Conservation (phyloP, 2,329 filamentous ascomycete species). For the Colletotrichum higginsianum region DNA sequence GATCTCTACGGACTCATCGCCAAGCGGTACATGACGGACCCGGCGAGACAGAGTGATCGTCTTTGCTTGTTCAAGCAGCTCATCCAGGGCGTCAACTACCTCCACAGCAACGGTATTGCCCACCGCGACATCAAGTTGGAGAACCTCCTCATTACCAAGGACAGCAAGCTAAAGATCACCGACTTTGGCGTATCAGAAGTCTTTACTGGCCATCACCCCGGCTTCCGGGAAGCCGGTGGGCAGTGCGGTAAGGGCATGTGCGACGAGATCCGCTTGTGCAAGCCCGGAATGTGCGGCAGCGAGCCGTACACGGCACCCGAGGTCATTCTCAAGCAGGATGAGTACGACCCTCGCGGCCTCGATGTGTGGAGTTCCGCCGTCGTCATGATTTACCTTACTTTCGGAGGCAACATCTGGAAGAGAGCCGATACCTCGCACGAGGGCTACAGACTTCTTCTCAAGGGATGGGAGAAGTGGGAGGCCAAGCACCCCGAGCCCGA, state of each 20-base stretch:
- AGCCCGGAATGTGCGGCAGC: slow-evolving; percentile 87
- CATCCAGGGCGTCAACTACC: slow-evolving; percentile 84
- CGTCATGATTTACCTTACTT: slow-evolving; percentile 84
- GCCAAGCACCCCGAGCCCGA: slow-evolving; percentile 62
- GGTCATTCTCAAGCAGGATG: slow-evolving; percentile 77
- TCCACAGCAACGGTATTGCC: slow-evolving; percentile 87
- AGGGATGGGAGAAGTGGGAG: slow-evolving; percentile 80
- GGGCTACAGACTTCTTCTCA: slow-evolving; percentile 75
- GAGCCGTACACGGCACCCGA: slow-evolving; percentile 91
- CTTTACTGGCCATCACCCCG: slow-evolving; percentile 86
- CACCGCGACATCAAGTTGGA: slow-evolving; percentile 94
- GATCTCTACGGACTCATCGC: slow-evolving; percentile 84
- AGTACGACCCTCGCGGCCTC: slow-evolving; percentile 81
- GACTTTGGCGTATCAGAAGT: slow-evolving; percentile 94
- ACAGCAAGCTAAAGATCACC: slow-evolving; percentile 89
- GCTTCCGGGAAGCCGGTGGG: slow-evolving; percentile 79
- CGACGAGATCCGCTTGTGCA: slow-evolving; percentile 75
- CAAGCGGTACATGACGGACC: slow-evolving; percentile 76
- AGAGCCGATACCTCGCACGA: slow-evolving; percentile 69
- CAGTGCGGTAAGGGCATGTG: slow-evolving; percentile 82
- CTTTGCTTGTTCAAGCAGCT: slow-evolving; percentile 93
- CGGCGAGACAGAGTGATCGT: slow-evolving; percentile 78
- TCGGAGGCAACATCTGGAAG: slow-evolving; percentile 81
- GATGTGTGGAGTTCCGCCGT: slow-evolving; percentile 92
- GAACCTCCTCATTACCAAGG: slow-evolving; percentile 83